These are phyloP conservation scores for Calycina herbarum DNA, from an alignment of 2,329 filamentous ascomycete species.

Conservation along the genomic window DNA sequence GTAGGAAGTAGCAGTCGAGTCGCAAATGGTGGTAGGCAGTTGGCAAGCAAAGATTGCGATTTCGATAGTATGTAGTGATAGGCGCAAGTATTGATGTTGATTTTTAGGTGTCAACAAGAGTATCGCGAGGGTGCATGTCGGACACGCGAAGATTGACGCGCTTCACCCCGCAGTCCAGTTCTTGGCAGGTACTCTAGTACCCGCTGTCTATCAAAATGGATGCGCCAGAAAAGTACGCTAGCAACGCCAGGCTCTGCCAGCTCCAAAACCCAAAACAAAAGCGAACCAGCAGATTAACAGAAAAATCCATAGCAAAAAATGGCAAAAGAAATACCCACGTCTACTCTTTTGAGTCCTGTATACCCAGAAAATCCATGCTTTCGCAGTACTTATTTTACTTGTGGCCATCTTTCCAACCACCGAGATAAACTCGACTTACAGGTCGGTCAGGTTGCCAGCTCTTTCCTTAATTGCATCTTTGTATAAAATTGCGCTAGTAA, in stretches of 20 bases:
- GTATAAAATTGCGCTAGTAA: background rate
- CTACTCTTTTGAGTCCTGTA: background rate
- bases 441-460: background rate
- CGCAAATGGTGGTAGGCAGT: background rate
- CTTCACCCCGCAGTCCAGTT: background rate
- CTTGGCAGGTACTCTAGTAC: background rate
- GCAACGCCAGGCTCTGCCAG: background rate
- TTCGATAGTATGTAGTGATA: background rate
- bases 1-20: background rate
- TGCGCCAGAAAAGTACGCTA: background rate
- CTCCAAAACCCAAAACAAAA: background rate
- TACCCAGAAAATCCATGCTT: background rate
- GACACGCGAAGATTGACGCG: background rate
- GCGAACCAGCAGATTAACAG: background rate
- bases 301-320: background rate
- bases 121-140: background rate
- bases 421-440: background rate
- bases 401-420: slow-evolving; percentile 1
- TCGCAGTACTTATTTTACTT: background rate
- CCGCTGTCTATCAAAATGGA: background rate
- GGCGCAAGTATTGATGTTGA: background rate
- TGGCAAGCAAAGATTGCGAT: background rate
- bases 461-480: no score
- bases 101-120: slow-evolving; percentile 1
- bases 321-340: background rate